Evolutionary conservation across 495 filamentous ascomycete genomes (phyloP).

Genomic region (Xylaria nigripes): DNA sequence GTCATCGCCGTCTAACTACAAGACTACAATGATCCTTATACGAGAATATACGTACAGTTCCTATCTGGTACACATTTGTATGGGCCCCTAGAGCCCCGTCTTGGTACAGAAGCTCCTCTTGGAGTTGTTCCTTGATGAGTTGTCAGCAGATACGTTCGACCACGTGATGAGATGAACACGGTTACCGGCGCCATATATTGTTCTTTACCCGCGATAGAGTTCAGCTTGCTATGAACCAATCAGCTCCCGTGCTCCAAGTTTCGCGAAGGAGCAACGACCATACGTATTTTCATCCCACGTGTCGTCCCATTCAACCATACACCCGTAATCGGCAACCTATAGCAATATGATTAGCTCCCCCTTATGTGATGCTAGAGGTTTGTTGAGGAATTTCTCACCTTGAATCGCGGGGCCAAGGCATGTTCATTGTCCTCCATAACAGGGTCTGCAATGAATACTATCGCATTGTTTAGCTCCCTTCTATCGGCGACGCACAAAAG

Average conservation of each 20-base stretch:
- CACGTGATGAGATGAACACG: not conserved
- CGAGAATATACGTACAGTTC: not conserved
- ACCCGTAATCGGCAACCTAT: conserved; percentile 10
- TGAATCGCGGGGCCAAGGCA: not conserved
- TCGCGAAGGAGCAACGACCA: not conserved
- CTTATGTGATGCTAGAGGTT: not conserved
- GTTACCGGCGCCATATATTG: conserved; percentile 2
- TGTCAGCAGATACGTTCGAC: not conserved
- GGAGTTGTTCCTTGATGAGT: not conserved
- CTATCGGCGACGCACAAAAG: not conserved
- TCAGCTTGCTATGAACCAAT: not conserved
- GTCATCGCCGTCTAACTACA: not conserved
- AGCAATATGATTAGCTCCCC: not conserved
- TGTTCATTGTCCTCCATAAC: not conserved
- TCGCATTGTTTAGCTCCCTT: not conserved
- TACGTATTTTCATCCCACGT: not conserved
- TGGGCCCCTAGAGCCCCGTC: not conserved
- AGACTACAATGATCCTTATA: not conserved
- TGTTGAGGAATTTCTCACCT: not conserved
- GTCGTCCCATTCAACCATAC: conserved; percentile 2
- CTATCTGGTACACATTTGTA: conserved; percentile 9
- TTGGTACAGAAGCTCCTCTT: not conserved
- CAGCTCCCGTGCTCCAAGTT: not conserved
- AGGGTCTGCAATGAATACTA: conserved; percentile 4
- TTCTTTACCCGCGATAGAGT: not conserved